Base-by-base conservation (phyloP, 805 yeast species). In the Teunomyces pallodes region DNA sequence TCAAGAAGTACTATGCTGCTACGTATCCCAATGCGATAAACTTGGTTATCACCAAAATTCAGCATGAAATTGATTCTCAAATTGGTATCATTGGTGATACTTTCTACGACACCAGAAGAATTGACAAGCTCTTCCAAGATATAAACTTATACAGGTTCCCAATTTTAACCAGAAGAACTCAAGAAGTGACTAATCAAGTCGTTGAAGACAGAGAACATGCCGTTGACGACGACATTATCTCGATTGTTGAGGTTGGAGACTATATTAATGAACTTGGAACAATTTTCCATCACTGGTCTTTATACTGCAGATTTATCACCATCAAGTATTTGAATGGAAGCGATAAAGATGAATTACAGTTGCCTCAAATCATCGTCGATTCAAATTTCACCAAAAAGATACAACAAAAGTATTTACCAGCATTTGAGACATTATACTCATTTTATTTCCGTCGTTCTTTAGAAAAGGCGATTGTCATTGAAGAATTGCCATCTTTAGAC, bases 21-120 rank as follows among this genome's bases (percentile, higher is more conserved):
- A 60, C 69, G 0, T 96, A 92, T 14, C 69, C 70, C 2, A 53
- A 68, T 8, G 83, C 84, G 12, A 83, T 91, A 74, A 68, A 77
- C 2, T 76, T 76, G 30, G 90, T 92, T 8, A 76, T 91, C 55
- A 81, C 79, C 14, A 80, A 80, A 43, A 84, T 94, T 29, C 96
- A 92, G 66, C 73, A 80, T 43, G 99, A 94, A 61, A 84, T 94
- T 28, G 99, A 94, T 61, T 75, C 91, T n/a, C 99, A 94, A 61
- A 85, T 92, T 24, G 95, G 96, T 0, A 72, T 94, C 39, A 87
- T 94, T 3, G 75, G 87, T 46, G 98, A 92, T 64, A 87, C 94
- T 0, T 89, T 88, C 59, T 80, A 84, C 70, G 97, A 91, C 56
- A 77, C 81, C 27, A 77, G 88, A 53, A 74, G 83, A 26, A 59